A percentile compares a stretch with the other conserved stretches of the same genome.
Evolutionary conservation across 352 stramenopile species (phyloP).

Genomic region (Globisporangium radiosum): DNA sequence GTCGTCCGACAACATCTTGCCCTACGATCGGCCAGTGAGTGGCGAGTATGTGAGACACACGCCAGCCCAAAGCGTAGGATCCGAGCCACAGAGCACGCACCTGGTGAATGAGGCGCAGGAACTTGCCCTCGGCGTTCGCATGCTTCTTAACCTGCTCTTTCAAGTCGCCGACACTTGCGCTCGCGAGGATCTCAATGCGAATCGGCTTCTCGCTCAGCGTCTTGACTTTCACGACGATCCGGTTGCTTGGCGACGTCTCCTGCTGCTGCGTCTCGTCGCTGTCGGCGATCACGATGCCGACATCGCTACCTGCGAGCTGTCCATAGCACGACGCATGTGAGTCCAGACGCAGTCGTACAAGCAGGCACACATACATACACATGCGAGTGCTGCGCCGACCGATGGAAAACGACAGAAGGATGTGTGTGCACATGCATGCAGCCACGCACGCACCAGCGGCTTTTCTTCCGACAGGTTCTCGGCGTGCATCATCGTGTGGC

Average conservation of each 20-base stretch:
- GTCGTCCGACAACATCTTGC: constrained; percentile 85
- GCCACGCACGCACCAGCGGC: constrained; percentile 5
- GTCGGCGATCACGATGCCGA: constrained; percentile 41
- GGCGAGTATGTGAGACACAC: too few relatives aligned
- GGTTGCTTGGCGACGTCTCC: constrained; percentile 31
- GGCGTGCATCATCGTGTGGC: constrained; percentile 12
- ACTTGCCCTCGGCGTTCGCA: constrained; percentile 72
- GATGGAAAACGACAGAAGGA: background rate
- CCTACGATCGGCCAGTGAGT: constrained; percentile 13
- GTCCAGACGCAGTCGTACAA: background rate
- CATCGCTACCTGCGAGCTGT: constrained; percentile 33
- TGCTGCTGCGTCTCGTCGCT: constrained; percentile 7
- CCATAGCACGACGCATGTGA: background rate
- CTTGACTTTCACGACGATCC: constrained; percentile 76
- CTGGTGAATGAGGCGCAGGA: constrained; percentile 81
- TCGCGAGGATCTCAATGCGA: constrained; percentile 60
- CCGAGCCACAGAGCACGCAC: constrained; percentile 6
- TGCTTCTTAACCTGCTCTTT: constrained; percentile 78
- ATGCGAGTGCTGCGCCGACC: too few relatives aligned
- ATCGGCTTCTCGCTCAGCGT: constrained; percentile 84
- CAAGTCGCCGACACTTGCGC: constrained; percentile 53
- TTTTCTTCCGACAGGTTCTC: constrained; percentile 15
- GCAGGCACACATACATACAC: background rate
- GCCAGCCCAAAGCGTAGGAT: too few relatives aligned
- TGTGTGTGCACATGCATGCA: background rate